These are phyloP conservation scores for Trichomonascus vanleenenianus DNA, from an alignment of 805 yeast species.

Conservation along the genomic window DNA sequence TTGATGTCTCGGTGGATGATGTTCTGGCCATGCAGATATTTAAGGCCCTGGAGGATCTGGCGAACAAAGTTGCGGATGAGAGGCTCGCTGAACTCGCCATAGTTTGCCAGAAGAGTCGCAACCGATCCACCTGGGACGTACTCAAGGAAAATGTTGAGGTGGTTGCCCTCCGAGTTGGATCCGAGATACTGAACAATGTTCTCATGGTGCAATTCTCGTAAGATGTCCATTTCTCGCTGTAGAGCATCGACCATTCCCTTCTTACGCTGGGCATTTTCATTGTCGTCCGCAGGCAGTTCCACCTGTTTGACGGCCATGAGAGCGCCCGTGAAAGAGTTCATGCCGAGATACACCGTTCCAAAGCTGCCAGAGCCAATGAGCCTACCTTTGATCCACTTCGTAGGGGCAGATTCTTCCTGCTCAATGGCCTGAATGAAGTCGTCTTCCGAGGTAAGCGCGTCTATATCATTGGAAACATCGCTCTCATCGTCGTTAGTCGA, in stretches of 20 bases:
- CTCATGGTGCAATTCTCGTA: conserved; percentile 77
- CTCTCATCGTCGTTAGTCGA: conserved; percentile 2
- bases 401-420: conserved; percentile 48
- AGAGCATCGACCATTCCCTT: conserved; percentile 67
- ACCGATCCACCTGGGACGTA: conserved; percentile 72
- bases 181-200: conserved; percentile 92
- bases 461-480: conserved; percentile 3
- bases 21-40: conserved; percentile 64
- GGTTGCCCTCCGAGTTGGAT: conserved; percentile 64
- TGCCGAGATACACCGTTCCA: conserved; percentile 87
- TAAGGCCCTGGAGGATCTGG: conserved; percentile 69
- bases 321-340: conserved; percentile 89
- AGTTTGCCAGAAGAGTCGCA: conserved; percentile 59
- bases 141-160: conserved; percentile 70
- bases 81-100: conserved; percentile 77
- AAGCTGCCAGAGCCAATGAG: conserved; percentile 91
- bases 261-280: conserved; percentile 31
- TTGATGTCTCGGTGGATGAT: conserved; percentile 84
- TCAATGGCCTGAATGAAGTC: conserved; percentile 33
- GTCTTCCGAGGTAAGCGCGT: conserved; percentile 29
- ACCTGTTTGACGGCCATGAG: conserved; percentile 97
- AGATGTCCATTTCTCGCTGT: conserved; percentile 64
- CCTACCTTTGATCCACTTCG: conserved; percentile 88
- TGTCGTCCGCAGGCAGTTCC: conserved; percentile 43
- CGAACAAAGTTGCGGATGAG: conserved; percentile 61